Evolutionary conservation across 2,329 filamentous ascomycete genomes (phyloP), one percentile per base, ranked within the genome.

Genomic region (Lachnellula hyalina): DNA sequence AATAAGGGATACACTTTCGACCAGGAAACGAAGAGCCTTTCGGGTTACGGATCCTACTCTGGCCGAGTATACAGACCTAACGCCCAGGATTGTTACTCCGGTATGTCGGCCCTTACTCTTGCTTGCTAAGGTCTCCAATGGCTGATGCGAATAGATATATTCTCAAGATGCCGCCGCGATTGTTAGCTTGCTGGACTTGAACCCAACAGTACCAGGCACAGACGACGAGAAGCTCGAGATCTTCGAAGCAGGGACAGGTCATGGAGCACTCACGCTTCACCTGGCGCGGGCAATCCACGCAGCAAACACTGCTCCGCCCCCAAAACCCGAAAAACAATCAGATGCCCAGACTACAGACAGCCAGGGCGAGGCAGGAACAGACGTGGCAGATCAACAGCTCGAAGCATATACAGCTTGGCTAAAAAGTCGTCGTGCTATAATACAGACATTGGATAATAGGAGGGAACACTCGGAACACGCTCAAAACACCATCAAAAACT

Each of bases 171-270:
- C 88, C 17, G 85, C 81, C 61, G 73, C 88, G 34, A 92, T 94
- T 51, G 85, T 90, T 38, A 87, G 83, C 1, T 75, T 92, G 23
- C 78, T 95, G 21, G 89, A 94, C 68, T 76, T 94, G 45, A 85
- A 93, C 67, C 80, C 83, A 32, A 67, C 82, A 1, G 74, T 90
- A 25, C 78, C 93, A 19, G 87, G 90, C 65, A 68, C 72, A 12
- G 63, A 70, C 14, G 61, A 64, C 5, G 65, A 66, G 8, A 80
- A 78, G 0, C 70, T 92, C 12, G 87, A 93, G 67, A 88, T 94
- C 45, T 84, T 94, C 51, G 90, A 94, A 71, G 89, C 89, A 47
- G 89, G 90, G 15, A 94, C 89, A 3, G 90, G 89, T n/a, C 88
- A 92, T 75, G 90, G 89, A 55, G 85, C 86, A 35, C 72, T 94